A percentile compares a stretch with the other conserved stretches of the same genome.
phyloP scores from a whole-genome alignment of 139 green algal species.

The Choricystis sp. region DNA sequence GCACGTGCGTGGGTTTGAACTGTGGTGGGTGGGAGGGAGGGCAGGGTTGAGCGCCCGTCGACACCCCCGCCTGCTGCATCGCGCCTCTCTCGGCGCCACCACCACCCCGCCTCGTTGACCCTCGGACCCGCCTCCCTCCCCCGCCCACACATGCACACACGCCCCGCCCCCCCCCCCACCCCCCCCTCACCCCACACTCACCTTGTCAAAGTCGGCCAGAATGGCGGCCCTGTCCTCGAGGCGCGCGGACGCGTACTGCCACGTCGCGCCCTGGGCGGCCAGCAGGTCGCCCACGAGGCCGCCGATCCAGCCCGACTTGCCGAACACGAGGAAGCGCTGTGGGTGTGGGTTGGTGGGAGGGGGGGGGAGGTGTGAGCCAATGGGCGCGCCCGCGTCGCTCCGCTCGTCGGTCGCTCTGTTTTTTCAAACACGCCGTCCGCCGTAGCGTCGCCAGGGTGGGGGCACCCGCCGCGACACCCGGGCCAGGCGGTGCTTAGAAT shows the following conservation, averaged over 20 bases:
- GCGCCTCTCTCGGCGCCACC: no score
- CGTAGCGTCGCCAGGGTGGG: no score
- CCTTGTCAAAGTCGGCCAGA: conserved; percentile 71
- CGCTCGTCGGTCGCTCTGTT: background rate
- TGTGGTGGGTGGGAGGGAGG: conserved; percentile 8
- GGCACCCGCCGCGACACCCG: no score
- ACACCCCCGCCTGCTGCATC: no score
- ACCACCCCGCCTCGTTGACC: background rate
- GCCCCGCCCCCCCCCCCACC: background rate
- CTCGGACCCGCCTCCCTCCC: background rate
- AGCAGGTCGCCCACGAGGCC: conserved; percentile 63
- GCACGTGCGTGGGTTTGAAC: conserved; percentile 86
- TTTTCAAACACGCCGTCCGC: no score
- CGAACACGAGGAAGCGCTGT: conserved; percentile 72
- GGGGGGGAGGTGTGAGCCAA: background rate
- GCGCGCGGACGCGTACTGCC: conserved; percentile 59
- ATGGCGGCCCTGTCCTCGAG: conserved; percentile 75
- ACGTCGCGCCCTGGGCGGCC: conserved; percentile 57
- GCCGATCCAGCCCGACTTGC: conserved; percentile 74
- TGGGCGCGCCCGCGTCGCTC: no score
- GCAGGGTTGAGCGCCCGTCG: background rate
- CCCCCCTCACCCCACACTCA: conserved; percentile 12
- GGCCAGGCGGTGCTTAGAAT: no score
- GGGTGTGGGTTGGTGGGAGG: background rate
- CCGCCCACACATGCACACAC: no score